A percentile compares a stretch with the other conserved stretches of the same genome.
Conservation (phyloP, 2,329 filamentous ascomycete species). For the Bipolaris oryzae region DNA sequence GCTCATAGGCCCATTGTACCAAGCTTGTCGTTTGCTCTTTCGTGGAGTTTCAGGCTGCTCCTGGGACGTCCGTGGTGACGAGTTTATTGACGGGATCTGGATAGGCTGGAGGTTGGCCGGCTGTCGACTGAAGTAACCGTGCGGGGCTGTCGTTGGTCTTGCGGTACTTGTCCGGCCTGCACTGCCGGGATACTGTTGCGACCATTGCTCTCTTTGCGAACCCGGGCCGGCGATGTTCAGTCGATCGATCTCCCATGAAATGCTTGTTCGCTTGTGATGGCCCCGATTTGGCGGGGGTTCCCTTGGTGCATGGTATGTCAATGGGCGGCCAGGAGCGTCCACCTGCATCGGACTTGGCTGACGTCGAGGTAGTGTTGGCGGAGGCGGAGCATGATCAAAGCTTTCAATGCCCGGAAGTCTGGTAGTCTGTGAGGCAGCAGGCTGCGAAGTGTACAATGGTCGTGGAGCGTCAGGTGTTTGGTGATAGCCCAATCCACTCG, state of each 20-base stretch:
- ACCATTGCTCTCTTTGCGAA: constrained; percentile 45
- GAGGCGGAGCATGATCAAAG: constrained; percentile 76
- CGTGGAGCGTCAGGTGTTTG: constrained; percentile 70
- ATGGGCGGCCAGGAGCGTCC: constrained; percentile 60
- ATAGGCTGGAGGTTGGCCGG: constrained; percentile 28
- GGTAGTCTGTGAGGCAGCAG: constrained; percentile 64
- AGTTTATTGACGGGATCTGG: constrained; percentile 41
- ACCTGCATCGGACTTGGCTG: constrained; percentile 78
- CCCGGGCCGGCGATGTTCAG: constrained; percentile 65
- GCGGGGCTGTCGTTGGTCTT: constrained; percentile 48
- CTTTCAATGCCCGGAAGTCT: constrained; percentile 90
- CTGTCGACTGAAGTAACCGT: constrained; percentile 42
- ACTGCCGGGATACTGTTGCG: constrained; percentile 35
- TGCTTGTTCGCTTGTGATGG: constrained; percentile 44
- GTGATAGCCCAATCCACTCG: constrained; percentile 76
- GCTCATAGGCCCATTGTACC: constrained; percentile 67
- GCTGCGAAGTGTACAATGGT: constrained; percentile 60
- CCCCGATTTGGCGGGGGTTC: constrained; percentile 32
- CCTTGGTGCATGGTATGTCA: constrained; percentile 45
- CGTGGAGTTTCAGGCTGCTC: constrained; percentile 58
- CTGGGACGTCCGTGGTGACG: constrained; percentile 46
- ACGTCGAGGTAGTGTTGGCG: constrained; percentile 66
- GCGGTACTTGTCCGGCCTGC: constrained; percentile 26
- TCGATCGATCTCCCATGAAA: constrained; percentile 69
- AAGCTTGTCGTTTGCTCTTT: constrained; percentile 70